Evolutionary conservation across 768 basidiomycete genomes (phyloP).

Genomic region (Rhizopogon vinicolor): DNA sequence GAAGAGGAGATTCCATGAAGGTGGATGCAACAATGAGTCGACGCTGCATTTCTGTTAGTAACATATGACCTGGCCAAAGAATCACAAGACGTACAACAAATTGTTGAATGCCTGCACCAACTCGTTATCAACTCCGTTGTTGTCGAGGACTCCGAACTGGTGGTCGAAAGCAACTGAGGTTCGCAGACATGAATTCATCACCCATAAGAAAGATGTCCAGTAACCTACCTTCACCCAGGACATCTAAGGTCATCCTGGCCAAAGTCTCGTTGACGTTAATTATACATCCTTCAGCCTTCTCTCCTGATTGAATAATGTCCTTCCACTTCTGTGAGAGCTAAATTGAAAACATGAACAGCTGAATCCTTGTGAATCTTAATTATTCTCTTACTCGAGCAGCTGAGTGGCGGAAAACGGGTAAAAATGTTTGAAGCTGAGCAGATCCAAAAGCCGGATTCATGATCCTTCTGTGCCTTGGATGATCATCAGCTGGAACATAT

Average conservation of each 20-base stretch:
- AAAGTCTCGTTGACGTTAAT: conserved; percentile 19
- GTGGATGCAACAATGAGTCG: conserved; percentile 20
- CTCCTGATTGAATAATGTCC: conserved; percentile 10
- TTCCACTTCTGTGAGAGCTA: conserved; percentile 20
- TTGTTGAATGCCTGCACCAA: conserved; percentile 11
- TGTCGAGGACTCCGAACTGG: conserved; percentile 15
- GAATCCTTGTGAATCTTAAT: background rate
- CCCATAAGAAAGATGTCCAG: background rate
- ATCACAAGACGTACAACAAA: conserved; percentile 9
- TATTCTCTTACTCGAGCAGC: conserved; percentile 11
- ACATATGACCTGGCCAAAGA: background rate
- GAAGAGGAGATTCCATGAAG: conserved; percentile 18
- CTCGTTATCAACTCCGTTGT: conserved; percentile 7
- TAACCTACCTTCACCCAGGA: conserved; percentile 23
- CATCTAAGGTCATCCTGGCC: conserved; percentile 20
- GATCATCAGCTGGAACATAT: conserved; percentile 11
- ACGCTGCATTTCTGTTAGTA: conserved; percentile 5
- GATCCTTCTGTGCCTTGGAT: conserved; percentile 25
- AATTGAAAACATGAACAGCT: background rate
- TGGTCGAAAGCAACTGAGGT: conserved; percentile 18
- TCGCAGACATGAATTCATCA: background rate
- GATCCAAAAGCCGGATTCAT: conserved; percentile 24
- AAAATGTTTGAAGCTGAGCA: conserved; percentile 19
- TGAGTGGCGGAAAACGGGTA: conserved; percentile 18
- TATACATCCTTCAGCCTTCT: conserved; percentile 3